A percentile compares a stretch with the other conserved stretches of the same genome.
These are phyloP conservation scores for Fusarium camptoceras DNA, from an alignment of 2,329 filamentous ascomycete genomes.

Conservation along the genomic window DNA sequence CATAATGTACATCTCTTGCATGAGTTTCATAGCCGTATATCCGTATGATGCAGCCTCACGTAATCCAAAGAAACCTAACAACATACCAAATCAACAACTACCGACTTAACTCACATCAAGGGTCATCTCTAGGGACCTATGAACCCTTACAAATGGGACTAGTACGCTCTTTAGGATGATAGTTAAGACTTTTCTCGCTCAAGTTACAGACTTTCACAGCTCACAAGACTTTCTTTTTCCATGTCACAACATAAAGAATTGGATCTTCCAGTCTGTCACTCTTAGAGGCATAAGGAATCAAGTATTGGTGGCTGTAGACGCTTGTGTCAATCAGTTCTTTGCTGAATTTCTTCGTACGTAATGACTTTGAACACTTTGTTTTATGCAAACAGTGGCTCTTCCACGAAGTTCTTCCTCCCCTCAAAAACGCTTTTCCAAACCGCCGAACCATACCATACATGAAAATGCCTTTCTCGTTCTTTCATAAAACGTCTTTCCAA, in stretches of 20 bases:
- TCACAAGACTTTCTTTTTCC: not conserved
- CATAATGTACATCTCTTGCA: no score
- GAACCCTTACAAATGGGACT: not conserved
- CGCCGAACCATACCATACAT: no score
- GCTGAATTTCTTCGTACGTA: not conserved
- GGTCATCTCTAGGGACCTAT: not conserved
- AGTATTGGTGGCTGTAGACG: not conserved
- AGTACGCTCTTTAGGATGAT: rapidly evolving
- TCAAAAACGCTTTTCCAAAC: not conserved
- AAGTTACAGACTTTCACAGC: not conserved
- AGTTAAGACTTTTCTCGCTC: not conserved
- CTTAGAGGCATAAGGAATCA: not conserved
- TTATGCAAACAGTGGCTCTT: not conserved
- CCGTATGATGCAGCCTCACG: not conserved
- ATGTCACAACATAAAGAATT: rapidly evolving
- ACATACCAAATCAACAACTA: not conserved
- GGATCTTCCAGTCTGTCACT: not conserved
- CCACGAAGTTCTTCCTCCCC: not conserved
- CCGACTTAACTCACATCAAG: not conserved
- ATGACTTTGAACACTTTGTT: not conserved
- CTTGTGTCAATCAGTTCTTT: not conserved
- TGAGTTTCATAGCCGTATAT: not conserved
- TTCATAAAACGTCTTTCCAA: not conserved
- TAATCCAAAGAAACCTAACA: not conserved
- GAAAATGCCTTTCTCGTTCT: no score